Conservation (phyloP, 139 green algal genomes). For the Eudorina sp. region DNA sequence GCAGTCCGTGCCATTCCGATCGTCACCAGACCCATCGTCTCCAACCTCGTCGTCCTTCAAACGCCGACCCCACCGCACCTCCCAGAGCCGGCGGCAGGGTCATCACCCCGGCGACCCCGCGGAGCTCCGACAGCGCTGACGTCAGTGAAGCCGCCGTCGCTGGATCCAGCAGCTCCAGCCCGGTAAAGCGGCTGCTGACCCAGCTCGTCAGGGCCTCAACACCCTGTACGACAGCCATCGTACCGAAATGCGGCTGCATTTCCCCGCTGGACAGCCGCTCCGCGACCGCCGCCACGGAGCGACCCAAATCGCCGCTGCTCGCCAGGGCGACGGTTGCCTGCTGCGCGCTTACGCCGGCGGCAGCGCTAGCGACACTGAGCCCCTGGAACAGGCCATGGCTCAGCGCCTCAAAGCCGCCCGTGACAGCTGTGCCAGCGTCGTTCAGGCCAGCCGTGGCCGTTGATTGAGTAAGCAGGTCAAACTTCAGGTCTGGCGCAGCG, state of each 20-base stretch:
- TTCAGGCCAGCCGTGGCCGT: no score
- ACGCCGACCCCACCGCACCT: background rate
- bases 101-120: slow-evolving; percentile 29
- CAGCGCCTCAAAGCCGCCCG: background rate
- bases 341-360: background rate
- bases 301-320: background rate
- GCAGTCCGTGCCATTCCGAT: no score
- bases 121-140: slow-evolving; percentile 22
- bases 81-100: slow-evolving; percentile 42
- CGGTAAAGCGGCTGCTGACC: background rate
- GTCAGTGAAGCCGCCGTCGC: slow-evolving; percentile 7
- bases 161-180: slow-evolving; percentile 21
- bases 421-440: background rate
- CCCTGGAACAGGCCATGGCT: background rate
- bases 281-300: background rate
- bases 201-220: slow-evolving; percentile 12
- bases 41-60: no score
- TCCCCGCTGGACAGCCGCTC: background rate
- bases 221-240: background rate
- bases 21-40: no score
- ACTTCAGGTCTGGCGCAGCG: background rate
- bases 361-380: background rate
- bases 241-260: slow-evolving; percentile 26
- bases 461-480: background rate
- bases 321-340: background rate